phyloP scores from a whole-genome alignment of 495 filamentous ascomycete species.

The Penicillium pancosmium region DNA sequence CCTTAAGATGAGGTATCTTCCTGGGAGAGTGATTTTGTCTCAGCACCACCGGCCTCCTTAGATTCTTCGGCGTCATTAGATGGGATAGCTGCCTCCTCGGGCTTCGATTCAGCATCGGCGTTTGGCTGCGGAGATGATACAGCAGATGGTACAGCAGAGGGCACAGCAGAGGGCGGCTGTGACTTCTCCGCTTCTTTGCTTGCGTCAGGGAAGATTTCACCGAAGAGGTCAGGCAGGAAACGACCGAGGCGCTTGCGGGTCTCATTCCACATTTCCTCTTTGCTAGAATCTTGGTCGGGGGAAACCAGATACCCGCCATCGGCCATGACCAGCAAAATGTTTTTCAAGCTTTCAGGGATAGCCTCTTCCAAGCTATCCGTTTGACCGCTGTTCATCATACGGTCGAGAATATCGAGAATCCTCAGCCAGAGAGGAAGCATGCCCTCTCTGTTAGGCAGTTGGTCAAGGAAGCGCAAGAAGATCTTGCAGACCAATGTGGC shows the following conservation, averaged over 20 bases:
- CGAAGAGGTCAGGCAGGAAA: constrained; percentile 78
- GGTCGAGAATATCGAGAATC: constrained; percentile 93
- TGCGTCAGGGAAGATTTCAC: constrained; percentile 50
- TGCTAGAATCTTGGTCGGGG: constrained; percentile 49
- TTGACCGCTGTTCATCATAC: constrained; percentile 95
- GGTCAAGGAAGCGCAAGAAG: constrained; percentile 89
- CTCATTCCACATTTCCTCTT: constrained; percentile 55
- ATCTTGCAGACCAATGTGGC: constrained; percentile 92
- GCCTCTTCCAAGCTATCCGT: constrained; percentile 71
- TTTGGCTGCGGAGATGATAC: constrained; percentile 25
- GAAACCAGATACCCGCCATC: constrained; percentile 84
- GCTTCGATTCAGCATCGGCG: constrained; percentile 15
- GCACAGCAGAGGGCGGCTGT: constrained; percentile 19
- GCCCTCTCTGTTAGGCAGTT: constrained; percentile 82
- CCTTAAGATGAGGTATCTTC: constrained; percentile 11
- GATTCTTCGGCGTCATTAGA: constrained; percentile 3
- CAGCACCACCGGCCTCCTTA: constrained; percentile 5
- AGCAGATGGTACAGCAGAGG: constrained; percentile 21
- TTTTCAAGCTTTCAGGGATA: constrained; percentile 93
- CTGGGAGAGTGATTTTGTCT: constrained; percentile 8
- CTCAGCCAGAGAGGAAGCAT: constrained; percentile 92
- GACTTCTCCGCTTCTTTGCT: constrained; percentile 30
- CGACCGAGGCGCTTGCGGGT: constrained; percentile 90
- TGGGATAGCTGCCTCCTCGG: constrained; percentile 16
- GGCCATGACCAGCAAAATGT: constrained; percentile 94